phyloP scores from a whole-genome alignment of 2,329 filamentous ascomycete genomes.

The Metarhizium album region DNA sequence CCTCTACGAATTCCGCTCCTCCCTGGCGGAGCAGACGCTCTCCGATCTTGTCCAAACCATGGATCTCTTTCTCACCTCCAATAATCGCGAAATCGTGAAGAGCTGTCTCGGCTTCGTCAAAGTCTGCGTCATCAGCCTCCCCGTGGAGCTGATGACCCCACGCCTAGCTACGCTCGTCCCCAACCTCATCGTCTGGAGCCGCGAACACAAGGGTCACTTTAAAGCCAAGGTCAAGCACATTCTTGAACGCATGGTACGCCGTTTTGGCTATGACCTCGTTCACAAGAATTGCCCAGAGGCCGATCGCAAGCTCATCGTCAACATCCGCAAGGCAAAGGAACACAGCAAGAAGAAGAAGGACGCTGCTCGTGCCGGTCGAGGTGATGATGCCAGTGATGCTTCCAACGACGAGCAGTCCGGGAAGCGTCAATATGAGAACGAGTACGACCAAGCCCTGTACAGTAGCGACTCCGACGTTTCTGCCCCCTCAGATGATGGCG shows the following conservation, averaged over 20 bases:
- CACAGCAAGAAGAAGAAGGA: slow-evolving; percentile 84
- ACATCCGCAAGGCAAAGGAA: slow-evolving; percentile 93
- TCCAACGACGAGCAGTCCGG: slow-evolving; percentile 32
- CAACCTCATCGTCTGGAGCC: slow-evolving; percentile 89
- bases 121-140: slow-evolving; percentile 80
- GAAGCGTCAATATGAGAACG: slow-evolving; percentile 67
- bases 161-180: slow-evolving; percentile 70
- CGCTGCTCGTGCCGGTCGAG: slow-evolving; percentile 45
- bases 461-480: slow-evolving; percentile 57
- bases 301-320: slow-evolving; percentile 81
- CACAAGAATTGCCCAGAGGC: slow-evolving; percentile 73
- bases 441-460: slow-evolving; percentile 94
- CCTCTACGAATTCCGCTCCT: slow-evolving; percentile 76
- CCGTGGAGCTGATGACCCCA: slow-evolving; percentile 66
- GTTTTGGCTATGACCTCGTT: slow-evolving; percentile 75
- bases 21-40: slow-evolving; percentile 58
- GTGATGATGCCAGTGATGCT: slow-evolving; percentile 45
- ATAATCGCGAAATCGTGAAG: slow-evolving; percentile 93
- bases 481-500: slow-evolving; percentile 44
- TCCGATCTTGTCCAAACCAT: slow-evolving; percentile 86
- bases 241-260: slow-evolving; percentile 81
- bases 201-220: slow-evolving; percentile 97
- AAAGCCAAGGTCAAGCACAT: slow-evolving; percentile 98
- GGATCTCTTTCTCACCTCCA: slow-evolving; percentile 90
- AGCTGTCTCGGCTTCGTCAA: slow-evolving; percentile 95